Percentiles rank a stretch among this genome's conserved stretches.
Evolutionary conservation across 1,139 yeast species (phyloP).

Genomic region (Eremothecium cymbalariae): DNA sequence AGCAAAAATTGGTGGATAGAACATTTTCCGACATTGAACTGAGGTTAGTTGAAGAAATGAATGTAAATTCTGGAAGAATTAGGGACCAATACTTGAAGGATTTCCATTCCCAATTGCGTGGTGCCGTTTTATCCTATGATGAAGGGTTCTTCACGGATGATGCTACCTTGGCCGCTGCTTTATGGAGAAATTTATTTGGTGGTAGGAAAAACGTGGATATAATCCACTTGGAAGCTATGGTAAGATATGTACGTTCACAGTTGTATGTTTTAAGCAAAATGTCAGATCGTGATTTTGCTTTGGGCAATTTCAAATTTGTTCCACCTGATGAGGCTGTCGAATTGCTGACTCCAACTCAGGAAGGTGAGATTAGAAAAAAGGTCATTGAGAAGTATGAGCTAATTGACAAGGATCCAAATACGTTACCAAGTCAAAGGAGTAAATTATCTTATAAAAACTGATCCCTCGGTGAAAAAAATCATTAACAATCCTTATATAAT

Average conservation of each 20-base stretch:
- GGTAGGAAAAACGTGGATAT: constrained; percentile 78
- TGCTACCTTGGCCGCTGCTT: constrained; percentile 74
- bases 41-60: constrained; percentile 77
- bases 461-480: not conserved
- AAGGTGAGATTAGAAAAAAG: constrained; percentile 36
- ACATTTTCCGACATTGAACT: constrained; percentile 84
- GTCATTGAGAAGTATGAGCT: constrained; percentile 42
- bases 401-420: constrained; percentile 34
- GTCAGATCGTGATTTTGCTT: constrained; percentile 86
- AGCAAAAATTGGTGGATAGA: constrained; percentile 84
- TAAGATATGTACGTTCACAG: constrained; percentile 83
- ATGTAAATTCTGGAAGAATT: constrained; percentile 72
- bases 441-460: constrained; percentile 52
- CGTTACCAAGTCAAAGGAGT: constrained; percentile 57
- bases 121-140: constrained; percentile 83
- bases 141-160: constrained; percentile 84
- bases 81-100: constrained; percentile 84
- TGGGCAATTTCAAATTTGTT: constrained; percentile 78
- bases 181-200: constrained; percentile 87
- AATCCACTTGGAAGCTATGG: constrained; percentile 77
- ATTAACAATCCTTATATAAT: constrained; percentile 8
- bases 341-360: constrained; percentile 59
- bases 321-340: constrained; percentile 77
- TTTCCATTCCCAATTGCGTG: constrained; percentile 82
- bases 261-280: constrained; percentile 75